Conservation (phyloP, 2,329 filamentous ascomycete species). For the Pleurostoma richardsiae region DNA sequence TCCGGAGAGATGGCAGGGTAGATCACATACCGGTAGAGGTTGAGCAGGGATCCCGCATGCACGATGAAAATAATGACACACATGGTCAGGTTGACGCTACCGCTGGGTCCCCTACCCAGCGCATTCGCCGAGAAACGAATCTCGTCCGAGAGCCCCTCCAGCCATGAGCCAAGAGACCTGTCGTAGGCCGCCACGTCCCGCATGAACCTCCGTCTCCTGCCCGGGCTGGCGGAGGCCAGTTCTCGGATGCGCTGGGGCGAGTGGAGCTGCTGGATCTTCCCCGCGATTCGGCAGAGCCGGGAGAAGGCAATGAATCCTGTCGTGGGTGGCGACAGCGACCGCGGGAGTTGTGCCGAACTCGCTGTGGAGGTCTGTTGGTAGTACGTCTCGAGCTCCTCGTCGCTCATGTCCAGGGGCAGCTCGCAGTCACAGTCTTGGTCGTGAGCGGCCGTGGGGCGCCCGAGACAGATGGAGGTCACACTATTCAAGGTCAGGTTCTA, state of each 20-base stretch:
- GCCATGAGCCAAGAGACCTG: conserved; percentile 12
- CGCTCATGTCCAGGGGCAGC: conserved; percentile 16
- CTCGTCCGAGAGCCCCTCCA: conserved; percentile 13
- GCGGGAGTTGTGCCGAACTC: neutral
- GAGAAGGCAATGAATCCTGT: conserved; percentile 20
- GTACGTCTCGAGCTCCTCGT: conserved; percentile 16
- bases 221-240: conserved; percentile 1
- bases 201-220: conserved; percentile 3
- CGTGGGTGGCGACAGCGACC: conserved; percentile 3
- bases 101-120: conserved; percentile 2
- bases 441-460: conserved; percentile 17
- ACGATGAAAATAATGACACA: conserved; percentile 21
- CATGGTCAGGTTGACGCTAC: conserved; percentile 16
- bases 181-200: conserved; percentile 10
- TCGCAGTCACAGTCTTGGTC: conserved; percentile 22
- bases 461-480: conserved; percentile 20
- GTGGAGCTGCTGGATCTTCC: conserved; percentile 16
- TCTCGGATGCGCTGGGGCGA: conserved; percentile 11
- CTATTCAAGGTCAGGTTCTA: conserved; percentile 3
- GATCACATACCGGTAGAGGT: conserved; percentile 14
- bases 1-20: no score
- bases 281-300: conserved; percentile 17
- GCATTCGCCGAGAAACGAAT: conserved; percentile 18
- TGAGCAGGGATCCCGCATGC: conserved; percentile 18
- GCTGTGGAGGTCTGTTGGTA: neutral